These are phyloP conservation scores for Talaromyces islandicus DNA, from an alignment of 2,329 filamentous ascomycete species.

Conservation along the genomic window DNA sequence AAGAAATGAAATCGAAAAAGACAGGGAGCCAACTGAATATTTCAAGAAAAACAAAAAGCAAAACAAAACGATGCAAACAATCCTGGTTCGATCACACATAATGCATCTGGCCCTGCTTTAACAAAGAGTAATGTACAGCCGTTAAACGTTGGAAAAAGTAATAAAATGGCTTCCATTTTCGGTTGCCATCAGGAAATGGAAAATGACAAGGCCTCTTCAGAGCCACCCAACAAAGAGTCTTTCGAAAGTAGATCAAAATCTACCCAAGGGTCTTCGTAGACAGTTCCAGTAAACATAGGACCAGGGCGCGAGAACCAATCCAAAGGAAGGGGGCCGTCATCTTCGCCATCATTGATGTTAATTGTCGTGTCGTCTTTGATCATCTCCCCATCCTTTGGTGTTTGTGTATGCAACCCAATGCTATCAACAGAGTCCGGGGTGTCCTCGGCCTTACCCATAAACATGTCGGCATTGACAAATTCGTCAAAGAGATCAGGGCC, in stretches of 20 bases:
- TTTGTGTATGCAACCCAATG: conserved; percentile 27
- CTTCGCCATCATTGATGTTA: conserved; percentile 18
- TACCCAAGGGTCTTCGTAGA: conserved; percentile 22
- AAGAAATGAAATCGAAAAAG: not conserved
- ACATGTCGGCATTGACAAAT: conserved; percentile 32
- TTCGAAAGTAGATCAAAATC: conserved; percentile 32
- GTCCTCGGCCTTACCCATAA: conserved; percentile 26
- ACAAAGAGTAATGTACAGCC: conserved; percentile 10
- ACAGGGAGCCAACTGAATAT: not conserved
- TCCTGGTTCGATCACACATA: not conserved
- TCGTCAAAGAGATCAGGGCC: conserved; percentile 32
- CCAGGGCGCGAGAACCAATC: conserved; percentile 29
- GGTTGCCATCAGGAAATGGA: conserved; percentile 2
- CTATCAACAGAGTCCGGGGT: conserved; percentile 34
- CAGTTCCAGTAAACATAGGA: conserved; percentile 18
- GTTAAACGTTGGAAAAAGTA: not conserved
- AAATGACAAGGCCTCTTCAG: conserved; percentile 4
- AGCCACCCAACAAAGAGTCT: not conserved
- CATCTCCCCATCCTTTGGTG: conserved; percentile 31
- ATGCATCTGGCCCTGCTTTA: conserved; percentile 11
- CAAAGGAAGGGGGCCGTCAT: conserved; percentile 25
- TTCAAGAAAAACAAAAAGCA: conserved; percentile 2
- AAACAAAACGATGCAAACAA: not conserved
- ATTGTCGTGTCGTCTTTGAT: conserved; percentile 26
- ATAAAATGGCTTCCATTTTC: not conserved